Conservation (phyloP, 768 basidiomycete species). For the Lentinus brumalis region DNA sequence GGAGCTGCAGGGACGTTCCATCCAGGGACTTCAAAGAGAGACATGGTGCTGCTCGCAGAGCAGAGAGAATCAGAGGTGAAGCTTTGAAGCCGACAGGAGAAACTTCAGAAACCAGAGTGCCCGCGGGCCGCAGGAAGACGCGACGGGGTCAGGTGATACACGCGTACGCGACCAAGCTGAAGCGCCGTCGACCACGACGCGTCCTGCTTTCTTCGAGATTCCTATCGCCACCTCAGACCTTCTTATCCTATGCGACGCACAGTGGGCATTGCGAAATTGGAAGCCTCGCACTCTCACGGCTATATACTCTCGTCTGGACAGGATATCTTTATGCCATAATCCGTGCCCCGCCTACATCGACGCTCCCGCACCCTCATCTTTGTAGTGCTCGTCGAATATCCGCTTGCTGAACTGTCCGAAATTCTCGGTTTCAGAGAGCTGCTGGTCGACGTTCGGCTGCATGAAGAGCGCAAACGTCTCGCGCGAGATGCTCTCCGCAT, state of each 20-base stretch:
- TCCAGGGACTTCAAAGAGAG: conserved; percentile 39
- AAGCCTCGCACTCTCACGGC: not conserved
- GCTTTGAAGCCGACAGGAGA: too few species aligned
- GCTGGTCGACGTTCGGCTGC: conserved; percentile 84
- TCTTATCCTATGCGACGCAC: too few species aligned
- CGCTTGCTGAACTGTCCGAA: conserved; percentile 91
- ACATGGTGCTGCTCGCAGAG: conserved; percentile 19
- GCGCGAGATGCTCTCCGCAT: conserved; percentile 57
- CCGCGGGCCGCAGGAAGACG: too few species aligned
- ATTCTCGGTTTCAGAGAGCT: conserved; percentile 67
- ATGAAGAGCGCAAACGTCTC: conserved; percentile 91
- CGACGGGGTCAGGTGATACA: too few species aligned
- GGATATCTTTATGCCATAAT: not conserved
- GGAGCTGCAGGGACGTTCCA: conserved; percentile 34
- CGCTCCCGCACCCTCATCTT: conserved; percentile 38
- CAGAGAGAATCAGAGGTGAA: too few species aligned
- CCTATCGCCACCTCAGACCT: too few species aligned
- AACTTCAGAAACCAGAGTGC: too few species aligned
- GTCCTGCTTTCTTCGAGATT: too few species aligned
- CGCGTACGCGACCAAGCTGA: too few species aligned
- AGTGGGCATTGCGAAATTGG: too few species aligned
- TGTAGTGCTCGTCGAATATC: conserved; percentile 68
- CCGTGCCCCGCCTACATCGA: conserved; percentile 18
- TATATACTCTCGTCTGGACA: not conserved
- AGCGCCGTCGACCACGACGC: too few species aligned